Percentiles rank a stretch among this genome's conserved stretches.
phyloP scores from a whole-genome alignment of 345 rosid genomes.

The Populus deltoides region DNA sequence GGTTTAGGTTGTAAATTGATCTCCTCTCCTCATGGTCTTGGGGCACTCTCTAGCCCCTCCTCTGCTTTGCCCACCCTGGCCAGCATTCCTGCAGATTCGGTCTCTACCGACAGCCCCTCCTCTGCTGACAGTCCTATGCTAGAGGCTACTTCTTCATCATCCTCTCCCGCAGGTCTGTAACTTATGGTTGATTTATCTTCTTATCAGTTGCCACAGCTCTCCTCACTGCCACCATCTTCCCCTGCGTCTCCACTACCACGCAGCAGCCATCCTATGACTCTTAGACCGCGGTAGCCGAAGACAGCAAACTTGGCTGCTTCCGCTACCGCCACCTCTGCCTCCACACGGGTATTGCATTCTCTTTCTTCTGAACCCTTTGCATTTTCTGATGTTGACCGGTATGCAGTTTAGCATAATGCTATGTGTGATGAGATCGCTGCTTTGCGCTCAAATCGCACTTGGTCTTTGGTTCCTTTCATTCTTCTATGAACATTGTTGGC shows the following conservation, averaged over 20 bases:
- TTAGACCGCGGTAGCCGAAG: too few relatives aligned
- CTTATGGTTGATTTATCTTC: background rate
- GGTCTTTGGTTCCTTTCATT: too few relatives aligned
- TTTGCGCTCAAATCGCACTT: too few relatives aligned
- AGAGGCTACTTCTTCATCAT: background rate
- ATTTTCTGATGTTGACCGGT: background rate
- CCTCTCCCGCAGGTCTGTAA: accelerated
- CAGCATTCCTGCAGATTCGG: too few relatives aligned
- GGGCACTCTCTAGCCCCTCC: too few relatives aligned
- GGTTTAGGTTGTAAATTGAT: background rate
- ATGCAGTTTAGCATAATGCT: background rate
- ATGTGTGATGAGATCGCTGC: background rate
- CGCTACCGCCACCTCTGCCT: background rate
- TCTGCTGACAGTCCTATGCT: accelerated
- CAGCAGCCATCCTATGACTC: too few relatives aligned
- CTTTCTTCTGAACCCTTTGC: background rate
- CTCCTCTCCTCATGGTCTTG: too few relatives aligned
- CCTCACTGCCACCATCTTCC: accelerated
- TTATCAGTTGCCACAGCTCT: background rate
- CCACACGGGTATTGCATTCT: background rate
- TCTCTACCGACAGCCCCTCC: too few relatives aligned
- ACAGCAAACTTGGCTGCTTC: too few relatives aligned
- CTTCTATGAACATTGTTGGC: too few relatives aligned
- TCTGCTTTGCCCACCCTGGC: too few relatives aligned
- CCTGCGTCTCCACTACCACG: accelerated